Evolutionary conservation across 768 basidiomycete genomes (phyloP).

Genomic region (Boletus eberwhitei): DNA sequence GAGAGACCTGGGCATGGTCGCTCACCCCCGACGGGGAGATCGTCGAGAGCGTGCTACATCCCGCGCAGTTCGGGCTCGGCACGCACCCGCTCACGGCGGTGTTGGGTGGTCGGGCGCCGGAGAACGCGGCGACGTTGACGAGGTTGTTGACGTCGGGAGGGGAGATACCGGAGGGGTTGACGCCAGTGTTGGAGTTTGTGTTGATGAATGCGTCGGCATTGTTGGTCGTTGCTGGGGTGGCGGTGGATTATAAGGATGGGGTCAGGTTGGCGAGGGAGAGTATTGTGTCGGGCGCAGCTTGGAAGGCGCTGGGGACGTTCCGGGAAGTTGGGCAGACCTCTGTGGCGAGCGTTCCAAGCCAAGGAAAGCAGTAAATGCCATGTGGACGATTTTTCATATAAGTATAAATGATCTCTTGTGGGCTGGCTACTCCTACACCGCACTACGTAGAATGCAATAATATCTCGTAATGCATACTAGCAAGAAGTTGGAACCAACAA

Average conservation of each 20-base stretch:
- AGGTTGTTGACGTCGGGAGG: constrained; percentile 57
- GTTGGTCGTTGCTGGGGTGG: constrained; percentile 79
- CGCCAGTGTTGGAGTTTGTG: constrained; percentile 80
- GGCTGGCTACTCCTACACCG: too few species aligned
- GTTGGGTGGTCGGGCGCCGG: constrained; percentile 65
- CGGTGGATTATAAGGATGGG: constrained; percentile 66
- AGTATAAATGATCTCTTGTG: too few species aligned
- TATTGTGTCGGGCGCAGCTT: constrained; percentile 56
- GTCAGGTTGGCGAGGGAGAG: constrained; percentile 63
- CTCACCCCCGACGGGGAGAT: constrained; percentile 62
- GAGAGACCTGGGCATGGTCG: constrained; percentile 83
- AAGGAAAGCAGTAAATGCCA: neutral
- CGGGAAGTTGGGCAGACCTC: constrained; percentile 36
- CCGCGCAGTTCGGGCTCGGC: constrained; percentile 73
- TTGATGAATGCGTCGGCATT: constrained; percentile 88
- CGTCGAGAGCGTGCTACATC: constrained; percentile 58
- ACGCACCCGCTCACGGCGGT: constrained; percentile 70
- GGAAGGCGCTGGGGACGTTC: constrained; percentile 54
- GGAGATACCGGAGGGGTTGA: constrained; percentile 52
- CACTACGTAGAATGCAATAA: too few species aligned
- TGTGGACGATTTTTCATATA: too few species aligned
- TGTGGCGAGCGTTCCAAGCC: neutral
- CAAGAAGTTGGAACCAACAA: too few species aligned
- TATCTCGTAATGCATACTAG: too few species aligned
- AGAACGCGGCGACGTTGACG: constrained; percentile 77